Percentiles rank a stretch among this genome's conserved stretches.
phyloP scores from a whole-genome alignment of 257 asterid species.

The Ilex asprella region DNA sequence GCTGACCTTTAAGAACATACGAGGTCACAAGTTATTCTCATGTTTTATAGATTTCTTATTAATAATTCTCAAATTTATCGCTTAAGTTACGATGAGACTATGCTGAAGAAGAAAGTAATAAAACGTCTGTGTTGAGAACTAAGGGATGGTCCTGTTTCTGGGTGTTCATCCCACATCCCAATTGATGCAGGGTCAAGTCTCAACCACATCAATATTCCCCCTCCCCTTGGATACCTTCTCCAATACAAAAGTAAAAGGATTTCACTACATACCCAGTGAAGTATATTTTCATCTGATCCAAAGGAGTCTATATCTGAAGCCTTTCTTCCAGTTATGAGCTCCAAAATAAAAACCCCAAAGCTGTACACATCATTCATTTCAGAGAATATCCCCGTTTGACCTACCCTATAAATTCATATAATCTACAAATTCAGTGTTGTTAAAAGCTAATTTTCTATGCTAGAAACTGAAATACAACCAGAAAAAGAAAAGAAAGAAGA shows the following conservation, averaged over 20 bases:
- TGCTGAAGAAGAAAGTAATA: no score
- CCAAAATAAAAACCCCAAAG: conserved; percentile 64
- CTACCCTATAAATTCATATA: conserved; percentile 29
- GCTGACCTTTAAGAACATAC: no score
- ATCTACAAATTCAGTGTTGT: conserved; percentile 1
- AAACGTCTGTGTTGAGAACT: no score
- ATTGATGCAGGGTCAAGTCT: no score
- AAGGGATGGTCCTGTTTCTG: no score
- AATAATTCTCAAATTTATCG: no score
- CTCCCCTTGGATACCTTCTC: no score
- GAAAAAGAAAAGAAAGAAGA: background rate
- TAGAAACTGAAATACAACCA: conserved; percentile 3
- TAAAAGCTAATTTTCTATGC: background rate
- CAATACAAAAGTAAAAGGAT: background rate
- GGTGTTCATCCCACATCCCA: no score
- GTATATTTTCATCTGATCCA: conserved; percentile 31
- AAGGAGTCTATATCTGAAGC: conserved; percentile 32
- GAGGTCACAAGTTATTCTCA: no score
- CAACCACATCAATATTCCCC: no score
- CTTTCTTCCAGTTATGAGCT: conserved; percentile 60
- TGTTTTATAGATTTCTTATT: no score
- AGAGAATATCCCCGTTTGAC: conserved; percentile 8
- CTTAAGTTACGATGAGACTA: no score
- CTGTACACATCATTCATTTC: conserved; percentile 59
- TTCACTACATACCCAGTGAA: conserved; percentile 49